Conservation (phyloP, 2,329 filamentous ascomycete species). For the Botrytis paeoniae region DNA sequence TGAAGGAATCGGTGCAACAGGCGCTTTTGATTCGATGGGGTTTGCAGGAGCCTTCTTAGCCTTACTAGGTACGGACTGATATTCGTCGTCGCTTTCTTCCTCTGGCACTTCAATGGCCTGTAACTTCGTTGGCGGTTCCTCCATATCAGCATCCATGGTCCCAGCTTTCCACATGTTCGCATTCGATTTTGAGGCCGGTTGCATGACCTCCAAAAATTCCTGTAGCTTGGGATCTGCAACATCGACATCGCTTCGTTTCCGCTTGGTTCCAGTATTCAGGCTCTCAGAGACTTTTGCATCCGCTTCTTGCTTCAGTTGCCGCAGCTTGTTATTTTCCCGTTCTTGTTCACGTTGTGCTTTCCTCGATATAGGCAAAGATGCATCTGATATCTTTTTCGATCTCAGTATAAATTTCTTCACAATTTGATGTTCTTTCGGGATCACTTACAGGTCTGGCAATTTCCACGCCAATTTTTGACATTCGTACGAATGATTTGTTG, state of each 20-base stretch:
- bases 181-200: conserved; percentile 61
- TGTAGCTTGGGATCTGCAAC: conserved; percentile 74
- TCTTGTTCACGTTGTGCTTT: conserved; percentile 40
- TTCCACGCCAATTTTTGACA: conserved; percentile 91
- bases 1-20: conserved; percentile 15
- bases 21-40: conserved; percentile 2
- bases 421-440: background rate
- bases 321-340: conserved; percentile 30
- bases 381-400: conserved; percentile 38
- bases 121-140: conserved; percentile 44
- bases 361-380: conserved; percentile 39
- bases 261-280: conserved; percentile 52
- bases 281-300: conserved; percentile 37
- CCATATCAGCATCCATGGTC: conserved; percentile 40
- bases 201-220: conserved; percentile 84
- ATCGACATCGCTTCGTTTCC: conserved; percentile 59
- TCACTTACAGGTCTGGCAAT: conserved; percentile 72
- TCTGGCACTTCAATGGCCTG: conserved; percentile 45
- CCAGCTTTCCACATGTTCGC: conserved; percentile 62
- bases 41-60: conserved; percentile 38
- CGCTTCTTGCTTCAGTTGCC: conserved; percentile 25
- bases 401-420: background rate
- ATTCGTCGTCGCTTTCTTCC: conserved; percentile 70
- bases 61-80: conserved; percentile 62
- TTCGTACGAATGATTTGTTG: conserved; percentile 90